Base-by-base conservation (phyloP, 2,329 filamentous ascomycete species). In the Cytospora leucostoma region DNA sequence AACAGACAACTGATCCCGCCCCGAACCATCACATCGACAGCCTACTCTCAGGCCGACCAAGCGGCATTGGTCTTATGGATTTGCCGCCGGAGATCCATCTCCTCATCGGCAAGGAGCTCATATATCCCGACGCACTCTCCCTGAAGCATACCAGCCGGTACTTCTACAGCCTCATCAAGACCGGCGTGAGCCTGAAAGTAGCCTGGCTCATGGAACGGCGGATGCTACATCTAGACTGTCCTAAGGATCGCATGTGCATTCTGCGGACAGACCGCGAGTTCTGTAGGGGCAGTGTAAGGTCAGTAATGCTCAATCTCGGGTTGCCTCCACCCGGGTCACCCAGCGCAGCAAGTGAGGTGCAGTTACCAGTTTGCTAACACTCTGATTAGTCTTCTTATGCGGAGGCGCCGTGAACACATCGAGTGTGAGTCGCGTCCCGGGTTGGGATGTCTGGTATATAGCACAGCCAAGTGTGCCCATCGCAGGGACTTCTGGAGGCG, bases 41-140 rank as follows among this genome's bases (percentile, higher is more conserved):
- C 3, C 17, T 11, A 17, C 19, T 51, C 19, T 40, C 60, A n/a
- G 34, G 17, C 4, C 44, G 44, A 50, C 56, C 50, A 32, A 7
- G 52, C n/a, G 53, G 64, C 13, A 71, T 70, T n/a, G 17, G 7
- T 21, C 70, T 88, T 38, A 77, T 80, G 71, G 73, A 75, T 17
- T 77, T 91, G 2, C 89, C 89, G 2, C 78, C 85, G 0, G 89
- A 92, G 69, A 78, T 91, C n/a, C 88, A 90, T 68, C 72, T 88
- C 1, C 79, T 85, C 56, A 87, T 91, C 61, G 78, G 84, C 37
- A 72, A 79, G 12, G 77, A 84, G 60, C 84, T 91, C 64, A 82
- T 82, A 37, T 91, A 91, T 66, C 89, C 89, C 0, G 88, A 92
- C 66, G 88, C 89, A 0, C 80, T 91, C 1, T 88, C 88, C 0